Conservation (phyloP, 306 rosid genomes). For the Glycyrrhiza uralensis region DNA sequence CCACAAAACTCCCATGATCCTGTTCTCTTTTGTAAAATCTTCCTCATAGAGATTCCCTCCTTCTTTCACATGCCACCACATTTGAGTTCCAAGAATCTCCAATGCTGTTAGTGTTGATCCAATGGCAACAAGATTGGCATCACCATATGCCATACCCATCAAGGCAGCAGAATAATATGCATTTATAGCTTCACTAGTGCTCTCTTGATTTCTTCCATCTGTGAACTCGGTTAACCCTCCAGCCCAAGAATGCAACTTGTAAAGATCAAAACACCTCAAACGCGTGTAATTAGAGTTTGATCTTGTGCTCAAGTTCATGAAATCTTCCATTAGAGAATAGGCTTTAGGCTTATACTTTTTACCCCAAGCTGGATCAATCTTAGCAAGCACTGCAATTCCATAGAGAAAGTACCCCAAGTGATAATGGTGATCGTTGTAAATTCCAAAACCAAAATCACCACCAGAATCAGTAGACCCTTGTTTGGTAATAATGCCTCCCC, state of each 20-base stretch:
- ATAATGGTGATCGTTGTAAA: slow-evolving; percentile 80
- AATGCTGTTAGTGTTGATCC: slow-evolving; percentile 67
- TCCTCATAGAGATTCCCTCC: slow-evolving; percentile 47
- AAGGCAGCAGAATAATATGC: slow-evolving; percentile 82
- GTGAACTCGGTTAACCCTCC: slow-evolving; percentile 75
- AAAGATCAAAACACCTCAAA: slow-evolving; percentile 72
- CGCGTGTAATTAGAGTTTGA: slow-evolving; percentile 51
- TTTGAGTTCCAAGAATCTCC: slow-evolving; percentile 67
- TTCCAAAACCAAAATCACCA: slow-evolving; percentile 79
- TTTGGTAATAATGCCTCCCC: slow-evolving; percentile 80
- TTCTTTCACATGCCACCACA: slow-evolving; percentile 81
- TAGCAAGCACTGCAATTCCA: slow-evolving; percentile 74
- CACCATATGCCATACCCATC: slow-evolving; percentile 78
- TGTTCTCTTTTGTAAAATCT: slow-evolving; percentile 57
- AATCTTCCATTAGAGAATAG: slow-evolving; percentile 67
- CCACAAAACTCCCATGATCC: slow-evolving; percentile 72
- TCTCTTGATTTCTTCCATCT: slow-evolving; percentile 88
- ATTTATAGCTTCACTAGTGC: slow-evolving; percentile 79
- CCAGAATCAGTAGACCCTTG: slow-evolving; percentile 57
- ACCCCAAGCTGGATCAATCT: slow-evolving; percentile 80
- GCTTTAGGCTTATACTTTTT: slow-evolving; percentile 62
- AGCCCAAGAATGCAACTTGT: slow-evolving; percentile 85
- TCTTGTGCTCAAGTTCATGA: slow-evolving; percentile 47
- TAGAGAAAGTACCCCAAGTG: slow-evolving; percentile 80
- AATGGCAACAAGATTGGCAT: slow-evolving; percentile 43